phyloP scores from a whole-genome alignment of 495 filamentous ascomycete genomes.

The Penicillium mononematosum region DNA sequence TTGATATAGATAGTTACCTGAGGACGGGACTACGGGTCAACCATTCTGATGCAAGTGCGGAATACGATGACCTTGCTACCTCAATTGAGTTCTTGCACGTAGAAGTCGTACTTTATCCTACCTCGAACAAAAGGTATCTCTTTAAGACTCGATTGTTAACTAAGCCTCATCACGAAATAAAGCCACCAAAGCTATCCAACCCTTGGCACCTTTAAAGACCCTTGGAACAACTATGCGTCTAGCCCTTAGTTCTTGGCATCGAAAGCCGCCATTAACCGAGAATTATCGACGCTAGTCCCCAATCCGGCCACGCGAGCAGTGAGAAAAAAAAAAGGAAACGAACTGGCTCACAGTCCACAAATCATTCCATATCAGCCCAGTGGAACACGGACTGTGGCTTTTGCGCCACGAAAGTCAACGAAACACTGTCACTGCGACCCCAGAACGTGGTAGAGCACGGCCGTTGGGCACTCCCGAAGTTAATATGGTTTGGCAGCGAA shows the following conservation, averaged over 20 bases:
- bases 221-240: background rate
- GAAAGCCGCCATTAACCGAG: background rate
- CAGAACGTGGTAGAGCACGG: conserved; percentile 24
- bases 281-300: too few species aligned
- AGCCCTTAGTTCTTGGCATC: background rate
- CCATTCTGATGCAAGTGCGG: conserved; percentile 18
- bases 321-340: background rate
- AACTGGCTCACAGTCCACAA: background rate
- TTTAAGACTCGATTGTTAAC: background rate
- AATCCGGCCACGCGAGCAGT: background rate
- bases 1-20: conserved; percentile 16
- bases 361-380: background rate
- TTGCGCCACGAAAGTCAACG: background rate
- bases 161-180: background rate
- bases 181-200: background rate
- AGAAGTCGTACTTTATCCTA: background rate
- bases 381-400: background rate
- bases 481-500: background rate
- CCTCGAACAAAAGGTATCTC: background rate
- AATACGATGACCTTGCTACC: conserved; percentile 21
- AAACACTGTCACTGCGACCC: conserved; percentile 17
- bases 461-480: background rate
- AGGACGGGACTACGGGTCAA: conserved; percentile 19
- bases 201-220: background rate
- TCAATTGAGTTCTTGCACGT: background rate